A percentile compares a stretch with the other conserved stretches of the same genome.
These are phyloP conservation scores for Clavispora asparagi DNA, from an alignment of 805 yeast genomes.

Conservation along the genomic window DNA sequence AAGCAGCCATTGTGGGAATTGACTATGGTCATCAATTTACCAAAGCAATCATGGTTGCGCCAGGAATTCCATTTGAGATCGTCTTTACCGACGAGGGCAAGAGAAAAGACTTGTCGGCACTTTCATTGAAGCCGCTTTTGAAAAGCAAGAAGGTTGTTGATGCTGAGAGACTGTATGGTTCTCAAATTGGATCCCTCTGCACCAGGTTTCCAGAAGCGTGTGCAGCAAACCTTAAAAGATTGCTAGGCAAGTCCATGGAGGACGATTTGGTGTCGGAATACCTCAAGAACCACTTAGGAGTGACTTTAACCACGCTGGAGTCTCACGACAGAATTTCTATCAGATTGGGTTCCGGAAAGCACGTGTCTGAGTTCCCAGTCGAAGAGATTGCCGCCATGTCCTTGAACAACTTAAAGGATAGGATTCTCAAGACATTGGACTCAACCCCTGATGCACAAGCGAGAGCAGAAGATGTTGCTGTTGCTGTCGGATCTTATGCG, in stretches of 20 bases:
- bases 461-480: constrained; percentile 58
- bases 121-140: constrained; percentile 49
- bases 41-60: constrained; percentile 86
- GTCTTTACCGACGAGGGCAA: constrained; percentile 87
- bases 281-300: constrained; percentile 55
- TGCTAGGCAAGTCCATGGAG: constrained; percentile 60
- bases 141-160: constrained; percentile 30
- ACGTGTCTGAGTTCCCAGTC: constrained; percentile 35
- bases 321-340: constrained; percentile 53
- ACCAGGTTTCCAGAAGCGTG: constrained; percentile 72
- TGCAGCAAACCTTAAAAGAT: constrained; percentile 58
- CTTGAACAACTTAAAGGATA: constrained; percentile 53
- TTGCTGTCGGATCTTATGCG: constrained; percentile 75
- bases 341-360: constrained; percentile 34
- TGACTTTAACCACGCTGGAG: constrained; percentile 36
- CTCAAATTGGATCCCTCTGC: constrained; percentile 63
- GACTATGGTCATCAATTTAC: constrained; percentile 87
- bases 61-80: constrained; percentile 82
- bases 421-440: constrained; percentile 61
- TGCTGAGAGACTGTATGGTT: constrained; percentile 72
- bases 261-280: constrained; percentile 46
- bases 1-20: constrained; percentile 74
- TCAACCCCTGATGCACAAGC: constrained; percentile 43
- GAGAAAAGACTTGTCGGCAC: constrained; percentile 80
- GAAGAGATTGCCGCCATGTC: constrained; percentile 89